phyloP scores from a whole-genome alignment of 306 rosid genomes.

The Vachellia pachyceras region DNA sequence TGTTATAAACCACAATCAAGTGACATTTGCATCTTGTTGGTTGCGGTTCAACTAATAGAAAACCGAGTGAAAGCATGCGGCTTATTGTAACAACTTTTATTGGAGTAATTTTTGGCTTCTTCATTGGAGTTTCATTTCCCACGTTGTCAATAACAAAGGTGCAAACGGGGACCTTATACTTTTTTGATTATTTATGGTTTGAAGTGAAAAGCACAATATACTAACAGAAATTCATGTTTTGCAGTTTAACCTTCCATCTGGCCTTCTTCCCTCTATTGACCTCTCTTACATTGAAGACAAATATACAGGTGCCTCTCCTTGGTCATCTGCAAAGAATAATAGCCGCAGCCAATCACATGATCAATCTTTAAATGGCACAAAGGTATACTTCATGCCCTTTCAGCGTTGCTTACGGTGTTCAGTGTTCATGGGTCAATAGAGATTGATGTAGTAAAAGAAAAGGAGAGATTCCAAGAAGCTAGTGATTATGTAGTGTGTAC shows the following conservation, averaged over 20 bases:
- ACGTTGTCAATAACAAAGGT: conserved; percentile 83
- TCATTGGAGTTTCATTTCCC: conserved; percentile 88
- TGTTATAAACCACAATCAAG: conserved; percentile 18
- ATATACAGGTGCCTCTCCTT: conserved; percentile 48
- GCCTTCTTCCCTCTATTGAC: conserved; percentile 69
- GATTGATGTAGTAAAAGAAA: background rate
- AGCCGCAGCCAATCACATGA: conserved; percentile 47
- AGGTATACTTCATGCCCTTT: conserved; percentile 54
- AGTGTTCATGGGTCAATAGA: conserved; percentile 4
- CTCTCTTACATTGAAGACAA: conserved; percentile 52
- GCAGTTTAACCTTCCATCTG: conserved; percentile 82
- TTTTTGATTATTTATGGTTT: conserved; percentile 27
- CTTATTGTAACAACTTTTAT: conserved; percentile 77
- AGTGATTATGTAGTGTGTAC: background rate
- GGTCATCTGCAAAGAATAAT: conserved; percentile 50
- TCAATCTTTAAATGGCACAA: conserved; percentile 60
- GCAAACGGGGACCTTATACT: conserved; percentile 26
- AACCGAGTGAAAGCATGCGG: conserved; percentile 88
- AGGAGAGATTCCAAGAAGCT: conserved; percentile 6
- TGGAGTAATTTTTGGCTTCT: conserved; percentile 88
- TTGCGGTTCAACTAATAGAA: conserved; percentile 72
- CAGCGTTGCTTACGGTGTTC: conserved; percentile 22
- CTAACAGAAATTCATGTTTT: conserved; percentile 36
- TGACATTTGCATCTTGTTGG: conserved; percentile 46
- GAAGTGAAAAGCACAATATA: conserved; percentile 35